Conservation (phyloP, 192 early-diverging fungal genomes). For the Allomyces arbusculus region DNA sequence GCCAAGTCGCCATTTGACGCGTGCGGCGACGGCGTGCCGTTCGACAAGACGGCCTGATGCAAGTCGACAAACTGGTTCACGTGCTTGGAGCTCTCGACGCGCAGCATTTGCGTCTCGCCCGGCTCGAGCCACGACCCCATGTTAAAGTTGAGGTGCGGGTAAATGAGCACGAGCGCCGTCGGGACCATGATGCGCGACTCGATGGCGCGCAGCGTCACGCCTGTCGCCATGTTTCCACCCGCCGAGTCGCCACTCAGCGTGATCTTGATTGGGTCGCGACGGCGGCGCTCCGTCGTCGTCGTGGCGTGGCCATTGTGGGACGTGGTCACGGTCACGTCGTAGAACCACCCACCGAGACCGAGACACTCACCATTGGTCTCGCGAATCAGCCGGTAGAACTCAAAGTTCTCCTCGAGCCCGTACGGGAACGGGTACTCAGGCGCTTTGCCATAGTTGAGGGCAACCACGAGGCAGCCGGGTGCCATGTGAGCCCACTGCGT, state of each 20-base stretch:
- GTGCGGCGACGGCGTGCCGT: too few relatives aligned
- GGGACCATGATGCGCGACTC: conserved; percentile 39
- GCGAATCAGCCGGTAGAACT: conserved; percentile 52
- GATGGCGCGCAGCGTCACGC: conserved; percentile 57
- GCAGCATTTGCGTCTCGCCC: too few relatives aligned
- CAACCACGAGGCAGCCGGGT: conserved; percentile 41
- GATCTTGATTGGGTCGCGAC: conserved; percentile 38
- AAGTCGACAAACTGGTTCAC: too few relatives aligned
- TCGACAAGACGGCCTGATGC: too few relatives aligned
- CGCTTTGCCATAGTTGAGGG: conserved; percentile 82
- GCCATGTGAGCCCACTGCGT: conserved; percentile 57
- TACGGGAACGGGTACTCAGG: conserved; percentile 90
- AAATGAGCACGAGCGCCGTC: conserved; percentile 60
- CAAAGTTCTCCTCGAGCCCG: conserved; percentile 77
- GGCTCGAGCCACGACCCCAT: conserved; percentile 54
- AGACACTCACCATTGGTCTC: conserved; percentile 56
- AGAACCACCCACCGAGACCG: conserved; percentile 42
- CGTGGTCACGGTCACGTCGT: conserved; percentile 2
- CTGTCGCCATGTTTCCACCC: conserved; percentile 71
- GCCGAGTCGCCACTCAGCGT: conserved; percentile 79
- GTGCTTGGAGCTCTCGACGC: too few relatives aligned
- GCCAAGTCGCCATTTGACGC: too few relatives aligned
- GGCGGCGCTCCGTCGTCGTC: neutral
- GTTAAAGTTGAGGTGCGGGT: conserved; percentile 78
- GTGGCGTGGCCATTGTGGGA: neutral